Evolutionary conservation across 2,329 filamentous ascomycete species (phyloP), one percentile per base, ranked within the genome.

Genomic region (Lasiodiplodia sp.): DNA sequence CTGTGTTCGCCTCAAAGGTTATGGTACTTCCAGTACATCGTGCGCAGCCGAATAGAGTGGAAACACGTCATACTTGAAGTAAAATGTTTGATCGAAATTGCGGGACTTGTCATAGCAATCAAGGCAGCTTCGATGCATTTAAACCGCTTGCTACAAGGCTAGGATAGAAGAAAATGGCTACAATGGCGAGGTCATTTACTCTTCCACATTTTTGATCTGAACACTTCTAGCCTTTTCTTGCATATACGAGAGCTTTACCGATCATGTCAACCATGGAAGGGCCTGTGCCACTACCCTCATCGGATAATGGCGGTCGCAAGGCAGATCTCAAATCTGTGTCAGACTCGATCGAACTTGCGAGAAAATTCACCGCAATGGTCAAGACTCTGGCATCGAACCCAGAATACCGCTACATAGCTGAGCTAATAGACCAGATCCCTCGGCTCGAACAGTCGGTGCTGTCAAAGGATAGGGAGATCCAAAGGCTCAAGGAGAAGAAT

Each of bases 401-500:
- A 58, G 56, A 31, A 58, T 58, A 58, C 34, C 56, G 34, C 14
- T 37, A 31, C 16, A n/a, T 58, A 23, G 34, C 34, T n/a, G 34
- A 58, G 34, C 18, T 58, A 7, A 40, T 58, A 21, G 56, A 58
- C 23, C 7, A 58, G 14, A 44, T 58, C 14, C 56, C 56, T n/a
- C 56, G 56, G 14, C 56, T 58, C 7, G 34, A 38, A 40, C 28
- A 40, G 11, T 28, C 18, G 11, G 34, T 28, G 31, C 28, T n/a
- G 31, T 16, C n/a, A 10, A 58, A 38, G 40, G 31, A 58, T 18
- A 40, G 56, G 31, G 28, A 58, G 31, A 38, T 58, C 14, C 7
- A 58, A 21, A 40, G 11, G 7, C 56, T 58, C 3, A 18, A 44
- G 1, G 23, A 25, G 31, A 58, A 40, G 56, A 58, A 10, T 14